These are phyloP conservation scores for Larix kaempferi DNA, from an alignment of 75 land plant genomes.

Conservation along the genomic window DNA sequence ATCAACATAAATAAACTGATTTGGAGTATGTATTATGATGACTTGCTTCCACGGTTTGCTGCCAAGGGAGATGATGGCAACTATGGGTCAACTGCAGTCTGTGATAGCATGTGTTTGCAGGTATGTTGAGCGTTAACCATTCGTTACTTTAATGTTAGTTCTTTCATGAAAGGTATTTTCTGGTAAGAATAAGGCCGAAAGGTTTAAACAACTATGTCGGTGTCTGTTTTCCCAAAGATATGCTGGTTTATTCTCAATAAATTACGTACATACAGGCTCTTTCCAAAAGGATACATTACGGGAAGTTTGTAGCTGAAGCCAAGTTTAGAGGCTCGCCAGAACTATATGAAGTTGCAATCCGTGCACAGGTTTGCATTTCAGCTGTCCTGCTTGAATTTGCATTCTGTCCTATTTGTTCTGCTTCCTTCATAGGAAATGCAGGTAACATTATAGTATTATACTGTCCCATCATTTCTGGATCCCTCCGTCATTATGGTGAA, in stretches of 20 bases:
- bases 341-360: conserved; percentile 59
- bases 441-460: background rate
- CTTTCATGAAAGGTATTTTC: background rate
- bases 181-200: background rate
- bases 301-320: conserved; percentile 90
- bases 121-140: conserved; percentile 21
- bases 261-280: conserved; percentile 55
- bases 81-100: conserved; percentile 88
- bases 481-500: background rate
- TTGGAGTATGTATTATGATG: conserved; percentile 75
- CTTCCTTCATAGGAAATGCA: background rate
- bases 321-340: conserved; percentile 72
- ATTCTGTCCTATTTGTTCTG: background rate
- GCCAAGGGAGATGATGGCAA: conserved; percentile 84
- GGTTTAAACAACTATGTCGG: no score
- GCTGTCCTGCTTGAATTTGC: background rate
- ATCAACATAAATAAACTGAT: conserved; percentile 75
- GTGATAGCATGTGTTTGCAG: conserved; percentile 94
- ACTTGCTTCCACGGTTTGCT: conserved; percentile 72
- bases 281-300: conserved; percentile 92
- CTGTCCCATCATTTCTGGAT: background rate
- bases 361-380: conserved; percentile 49
- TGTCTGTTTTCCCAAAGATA: background rate
- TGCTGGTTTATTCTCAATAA: background rate
- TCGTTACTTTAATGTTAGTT: background rate